These are phyloP conservation scores for Apophysomyces variabilis DNA, from an alignment of 371 early-diverging fungal species.

Conservation along the genomic window DNA sequence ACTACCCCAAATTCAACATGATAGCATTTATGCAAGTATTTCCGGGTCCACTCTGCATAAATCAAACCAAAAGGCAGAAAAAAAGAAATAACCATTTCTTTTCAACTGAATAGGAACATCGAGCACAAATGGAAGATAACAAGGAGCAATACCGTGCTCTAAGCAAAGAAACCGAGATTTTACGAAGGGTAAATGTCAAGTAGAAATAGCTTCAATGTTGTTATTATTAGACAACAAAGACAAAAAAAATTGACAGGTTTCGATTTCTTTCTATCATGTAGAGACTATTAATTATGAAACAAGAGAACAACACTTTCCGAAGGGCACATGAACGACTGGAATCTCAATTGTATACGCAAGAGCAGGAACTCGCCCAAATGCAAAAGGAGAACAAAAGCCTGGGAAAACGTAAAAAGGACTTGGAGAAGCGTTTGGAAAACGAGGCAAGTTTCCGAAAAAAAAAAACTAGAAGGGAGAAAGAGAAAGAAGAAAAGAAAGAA, in stretches of 20 bases:
- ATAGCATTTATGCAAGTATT: conserved; percentile 31
- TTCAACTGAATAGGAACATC: conserved; percentile 18
- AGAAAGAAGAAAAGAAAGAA: no score
- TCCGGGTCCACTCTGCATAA: background rate
- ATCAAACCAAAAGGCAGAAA: background rate
- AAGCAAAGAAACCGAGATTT: conserved; percentile 21
- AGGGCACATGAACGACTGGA: conserved; percentile 33
- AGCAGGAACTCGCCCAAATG: conserved; percentile 23
- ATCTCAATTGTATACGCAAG: conserved; percentile 31
- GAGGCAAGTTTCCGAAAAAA: conserved; percentile 24
- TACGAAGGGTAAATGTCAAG: conserved; percentile 25
- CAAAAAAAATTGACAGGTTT: background rate
- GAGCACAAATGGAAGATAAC: conserved; percentile 28
- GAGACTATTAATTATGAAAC: conserved; percentile 25
- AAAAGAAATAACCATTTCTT: background rate
- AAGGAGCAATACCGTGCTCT: conserved; percentile 28
- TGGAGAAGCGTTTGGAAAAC: conserved; percentile 31
- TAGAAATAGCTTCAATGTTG: background rate
- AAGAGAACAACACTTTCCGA: conserved; percentile 30
- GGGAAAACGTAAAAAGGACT: conserved; percentile 24
- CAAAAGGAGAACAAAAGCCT: conserved; percentile 27
- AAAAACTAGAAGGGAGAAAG: conserved; percentile 6
- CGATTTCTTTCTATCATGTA: background rate
- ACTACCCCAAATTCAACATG: conserved; percentile 25
- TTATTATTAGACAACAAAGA: background rate